These are phyloP conservation scores for Hypoxylon rubiginosum DNA, from an alignment of 2,329 filamentous ascomycete genomes.

Conservation along the genomic window DNA sequence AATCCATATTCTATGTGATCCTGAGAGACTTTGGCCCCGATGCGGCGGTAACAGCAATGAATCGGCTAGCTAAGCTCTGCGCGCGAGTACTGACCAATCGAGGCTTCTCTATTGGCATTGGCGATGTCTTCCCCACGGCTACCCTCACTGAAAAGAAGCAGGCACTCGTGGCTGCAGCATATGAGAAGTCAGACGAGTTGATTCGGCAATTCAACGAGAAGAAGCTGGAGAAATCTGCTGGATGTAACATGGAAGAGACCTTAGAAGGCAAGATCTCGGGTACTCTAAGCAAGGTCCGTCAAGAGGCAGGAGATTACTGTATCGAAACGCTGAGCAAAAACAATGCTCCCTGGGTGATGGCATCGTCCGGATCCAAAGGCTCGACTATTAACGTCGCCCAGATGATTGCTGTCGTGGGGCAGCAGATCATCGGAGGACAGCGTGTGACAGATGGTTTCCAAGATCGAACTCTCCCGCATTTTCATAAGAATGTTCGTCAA, in stretches of 20 bases:
- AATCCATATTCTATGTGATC: conserved; percentile 97
- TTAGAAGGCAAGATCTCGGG: conserved; percentile 92
- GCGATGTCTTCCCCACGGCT: conserved; percentile 88
- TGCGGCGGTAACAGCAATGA: conserved; percentile 91
- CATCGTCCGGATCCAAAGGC: conserved; percentile 95
- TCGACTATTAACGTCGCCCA: conserved; percentile 98
- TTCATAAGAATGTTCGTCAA: conserved; percentile 90
- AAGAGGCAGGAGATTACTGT: conserved; percentile 91
- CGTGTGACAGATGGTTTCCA: conserved; percentile 97
- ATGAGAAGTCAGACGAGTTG: conserved; percentile 83
- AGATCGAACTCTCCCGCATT: conserved; percentile 93
- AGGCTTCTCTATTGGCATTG: conserved; percentile 96
- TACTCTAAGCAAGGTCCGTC: conserved; percentile 91
- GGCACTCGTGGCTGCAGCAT: conserved; percentile 80
- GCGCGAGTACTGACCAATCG: conserved; percentile 89
- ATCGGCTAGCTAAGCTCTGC: conserved; percentile 89
- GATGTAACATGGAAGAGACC: conserved; percentile 91
- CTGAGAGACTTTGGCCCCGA: conserved; percentile 94
- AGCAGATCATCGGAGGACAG: conserved; percentile 95
- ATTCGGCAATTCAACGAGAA: conserved; percentile 85
- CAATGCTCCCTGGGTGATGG: conserved; percentile 96
- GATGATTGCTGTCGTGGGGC: conserved; percentile 97
- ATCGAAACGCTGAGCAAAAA: conserved; percentile 89
- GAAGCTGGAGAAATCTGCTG: conserved; percentile 86
- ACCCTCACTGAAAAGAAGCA: conserved; percentile 80